Evolutionary conservation across 495 filamentous ascomycete species (phyloP), one percentile per base, ranked within the genome.

Genomic region (Hyaloscypha bicolor): DNA sequence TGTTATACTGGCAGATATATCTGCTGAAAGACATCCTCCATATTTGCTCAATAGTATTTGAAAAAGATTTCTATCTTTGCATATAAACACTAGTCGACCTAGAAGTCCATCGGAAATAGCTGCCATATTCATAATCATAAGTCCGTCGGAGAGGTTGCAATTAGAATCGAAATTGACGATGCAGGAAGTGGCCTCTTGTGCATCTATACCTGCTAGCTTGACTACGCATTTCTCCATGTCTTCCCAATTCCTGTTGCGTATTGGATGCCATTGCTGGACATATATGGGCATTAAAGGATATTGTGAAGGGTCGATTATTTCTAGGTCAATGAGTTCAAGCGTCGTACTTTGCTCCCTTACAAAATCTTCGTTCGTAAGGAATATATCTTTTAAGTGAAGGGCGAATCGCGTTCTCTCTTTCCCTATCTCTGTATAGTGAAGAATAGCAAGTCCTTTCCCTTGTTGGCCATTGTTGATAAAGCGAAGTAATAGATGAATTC

Each of bases 351-450:
- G 37, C 61, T 63, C 61, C 31, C 61, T 52, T 22, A 14, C 31
- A 37, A 63, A 63, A 63, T 63, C 61, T 63, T 63, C 9, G 4
- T 63, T 63, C 55, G 61, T 63, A 2, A 63, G 22, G 51, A 53
- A 63, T 25, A 63, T 9, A 52, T 63, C 61, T 33, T 39, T 63
- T 21, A 63, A 22, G 31, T 63, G 48, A 63, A 63, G 8, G 55
- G 61, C 61, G 9, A 63, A 11, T 63, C 61, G 61, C 61, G 9
- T 53, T 8, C 32, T 63, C 42, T 63, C 61, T 8, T 63, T 63
- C 61, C 61, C 61, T 63, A 30, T 21, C 39, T 63, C 61, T 31
- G 61, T 55, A 63, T 39, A 63, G 22, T 63, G 21, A 63, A 63
- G 61, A 21, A 63, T 53, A 55, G 61, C 61, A 63, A 63, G 61